phyloP scores from a whole-genome alignment of 768 basidiomycete species.

The Cystoderma amianthinum region DNA sequence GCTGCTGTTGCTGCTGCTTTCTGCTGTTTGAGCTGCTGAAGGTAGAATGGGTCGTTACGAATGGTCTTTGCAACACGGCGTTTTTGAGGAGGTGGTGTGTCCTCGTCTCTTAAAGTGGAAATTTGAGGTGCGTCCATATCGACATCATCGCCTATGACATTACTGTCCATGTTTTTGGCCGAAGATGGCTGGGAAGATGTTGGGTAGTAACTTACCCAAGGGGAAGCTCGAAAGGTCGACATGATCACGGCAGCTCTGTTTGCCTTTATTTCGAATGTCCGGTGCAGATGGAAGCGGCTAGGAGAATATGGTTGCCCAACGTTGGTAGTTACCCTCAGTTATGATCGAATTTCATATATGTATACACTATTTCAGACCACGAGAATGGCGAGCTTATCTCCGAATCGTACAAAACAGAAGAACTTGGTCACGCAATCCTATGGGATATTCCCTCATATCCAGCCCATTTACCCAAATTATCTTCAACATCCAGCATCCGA shows the following conservation, averaged over 20 bases:
- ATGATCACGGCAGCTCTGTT: slow-evolving; percentile 23
- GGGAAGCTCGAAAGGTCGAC: slow-evolving; percentile 53
- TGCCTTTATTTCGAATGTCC: slow-evolving; percentile 24
- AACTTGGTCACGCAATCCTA: slow-evolving; percentile 32
- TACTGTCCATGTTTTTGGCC: slow-evolving; percentile 29
- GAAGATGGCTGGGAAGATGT: slow-evolving; percentile 16
- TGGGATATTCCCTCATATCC: too few species aligned
- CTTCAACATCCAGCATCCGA: slow-evolving; percentile 47
- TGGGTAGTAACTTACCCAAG: slow-evolving; percentile 54
- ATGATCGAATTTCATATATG: too few species aligned
- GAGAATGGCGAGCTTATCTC: too few species aligned
- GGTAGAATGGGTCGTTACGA: slow-evolving; percentile 5
- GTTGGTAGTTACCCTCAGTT: too few species aligned
- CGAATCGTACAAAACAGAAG: too few species aligned
- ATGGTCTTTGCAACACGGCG: slow-evolving; percentile 14
- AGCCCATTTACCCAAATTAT: slow-evolving; percentile 55
- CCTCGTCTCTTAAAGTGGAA: slow-evolving; percentile 69
- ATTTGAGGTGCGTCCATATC: slow-evolving; percentile 82
- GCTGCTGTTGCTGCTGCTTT: slow-evolving; percentile 26
- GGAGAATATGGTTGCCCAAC: too few species aligned
- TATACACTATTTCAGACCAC: too few species aligned
- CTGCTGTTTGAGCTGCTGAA: not conserved
- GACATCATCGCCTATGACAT: too few species aligned
- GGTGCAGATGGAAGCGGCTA: too few species aligned
- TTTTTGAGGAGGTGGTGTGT: slow-evolving; percentile 52